Base-by-base conservation (phyloP, 176 grass and related monocot genomes). In the Oryza longistaminata region DNA sequence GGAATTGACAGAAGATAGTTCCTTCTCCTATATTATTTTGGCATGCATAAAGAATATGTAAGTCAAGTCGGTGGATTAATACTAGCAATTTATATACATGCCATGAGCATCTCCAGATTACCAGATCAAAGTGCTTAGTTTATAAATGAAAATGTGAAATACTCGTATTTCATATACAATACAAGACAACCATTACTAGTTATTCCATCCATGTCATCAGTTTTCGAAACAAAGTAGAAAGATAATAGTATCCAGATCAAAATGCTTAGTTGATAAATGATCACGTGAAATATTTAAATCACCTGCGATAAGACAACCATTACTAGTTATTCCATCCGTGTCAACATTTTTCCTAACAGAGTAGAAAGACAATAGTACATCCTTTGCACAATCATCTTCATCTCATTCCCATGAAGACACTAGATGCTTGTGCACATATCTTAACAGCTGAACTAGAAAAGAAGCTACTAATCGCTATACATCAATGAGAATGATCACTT, bases 1-100 rank as follows among this genome's bases (percentile, higher is more conserved):
- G 66, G 39, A 83, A 65, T 85, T 90, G 66, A 90, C 90, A 87
- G 83, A 87, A 43, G 85, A 86, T 66, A 83, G 61, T 79, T 44
- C 80, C 21, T 77, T 60, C 26, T 34, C 83, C 88, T 96, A 85
- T 43, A 80, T 70, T 74, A 77, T 43, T 75, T 21, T 52, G 26
- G 35, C 73, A 83, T 26, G 71, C 29, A 12, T 85, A 72, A 82
- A 61, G 62, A 83, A 48, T 60, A 76, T 88, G 69, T 34, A 81
- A 80, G 35, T 64, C 25, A 77, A 70, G n/a, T 71, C 24, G 19
- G 55, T 81, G 5, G 25, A 73, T 44, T 52, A 45, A 11, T 74
- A 68, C 71, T 66, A 74, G 64, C 43, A 68, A 75, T 82, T 82
- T 71, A 68, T 53, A 85, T 70, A 52, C 15, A 70, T 52, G 33